These are phyloP conservation scores for Vigna reflexopilosa DNA, from an alignment of 306 rosid species.

Conservation along the genomic window DNA sequence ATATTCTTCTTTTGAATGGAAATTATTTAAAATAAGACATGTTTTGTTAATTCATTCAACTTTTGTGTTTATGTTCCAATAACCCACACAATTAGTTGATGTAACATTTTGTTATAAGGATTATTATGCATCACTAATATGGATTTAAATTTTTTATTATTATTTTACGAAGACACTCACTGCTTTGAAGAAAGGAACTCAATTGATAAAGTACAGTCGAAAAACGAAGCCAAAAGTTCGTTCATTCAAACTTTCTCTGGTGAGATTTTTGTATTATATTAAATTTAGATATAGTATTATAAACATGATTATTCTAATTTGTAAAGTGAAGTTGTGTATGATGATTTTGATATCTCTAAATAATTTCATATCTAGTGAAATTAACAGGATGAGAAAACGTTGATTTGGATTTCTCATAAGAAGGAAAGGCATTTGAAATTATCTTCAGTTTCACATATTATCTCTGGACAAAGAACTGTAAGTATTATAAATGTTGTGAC, in stretches of 20 bases:
- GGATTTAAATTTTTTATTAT: conserved; percentile 18
- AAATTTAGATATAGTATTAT: background rate
- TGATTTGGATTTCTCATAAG: conserved; percentile 78
- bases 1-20: background rate
- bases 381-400: conserved; percentile 83
- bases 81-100: too few species aligned
- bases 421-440: conserved; percentile 73
- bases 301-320: conserved; percentile 1
- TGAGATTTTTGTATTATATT: conserved; percentile 49
- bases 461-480: conserved; percentile 90
- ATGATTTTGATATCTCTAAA: conserved; percentile 46
- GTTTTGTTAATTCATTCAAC: background rate
- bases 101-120: conserved; percentile 3
- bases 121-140: conserved; percentile 7
- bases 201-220: conserved; percentile 72
- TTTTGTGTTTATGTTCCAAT: too few species aligned
- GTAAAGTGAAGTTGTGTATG: background rate
- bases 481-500: conserved; percentile 45
- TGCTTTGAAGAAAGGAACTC: conserved; percentile 76
- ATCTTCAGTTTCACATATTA: conserved; percentile 60
- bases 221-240: conserved; percentile 81
- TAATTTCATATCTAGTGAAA: conserved; percentile 55
- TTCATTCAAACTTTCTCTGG: conserved; percentile 78
- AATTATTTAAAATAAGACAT: conserved; percentile 29
- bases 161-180: conserved; percentile 62